phyloP scores from a whole-genome alignment of 164 flowering plant genomes.

The Magnolia sinica region DNA sequence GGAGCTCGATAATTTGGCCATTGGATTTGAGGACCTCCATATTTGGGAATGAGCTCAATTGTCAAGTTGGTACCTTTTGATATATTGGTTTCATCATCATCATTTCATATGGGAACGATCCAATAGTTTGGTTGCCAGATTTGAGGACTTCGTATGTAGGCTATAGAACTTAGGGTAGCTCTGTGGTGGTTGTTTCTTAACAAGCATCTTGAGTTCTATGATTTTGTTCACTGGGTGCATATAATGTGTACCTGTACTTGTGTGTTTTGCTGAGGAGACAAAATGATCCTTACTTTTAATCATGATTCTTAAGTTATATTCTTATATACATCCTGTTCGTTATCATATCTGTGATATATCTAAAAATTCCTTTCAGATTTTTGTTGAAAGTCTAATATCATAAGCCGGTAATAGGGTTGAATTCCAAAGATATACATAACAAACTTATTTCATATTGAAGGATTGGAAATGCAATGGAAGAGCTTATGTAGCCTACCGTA shows the following conservation, averaged over 20 bases:
- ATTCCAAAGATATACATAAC: not conserved
- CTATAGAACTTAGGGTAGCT: not conserved
- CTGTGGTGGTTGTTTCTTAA: not conserved
- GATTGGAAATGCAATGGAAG: conserved; percentile 96
- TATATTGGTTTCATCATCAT: too few species aligned
- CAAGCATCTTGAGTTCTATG: not conserved
- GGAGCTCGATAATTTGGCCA: too few species aligned
- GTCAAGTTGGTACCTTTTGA: too few species aligned
- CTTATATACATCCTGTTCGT: not conserved
- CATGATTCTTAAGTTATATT: not conserved
- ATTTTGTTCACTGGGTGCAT: not conserved
- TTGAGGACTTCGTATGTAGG: not conserved
- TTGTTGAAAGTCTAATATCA: too few species aligned
- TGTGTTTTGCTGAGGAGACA: not conserved
- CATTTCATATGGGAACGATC: not conserved
- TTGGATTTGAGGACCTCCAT: too few species aligned
- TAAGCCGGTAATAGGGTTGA: not conserved
- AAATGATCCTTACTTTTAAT: too few species aligned
- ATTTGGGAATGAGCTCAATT: too few species aligned
- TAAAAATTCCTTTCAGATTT: too few species aligned
- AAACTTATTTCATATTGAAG: conserved; percentile 39
- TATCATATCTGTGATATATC: not conserved
- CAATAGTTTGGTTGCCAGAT: not conserved
- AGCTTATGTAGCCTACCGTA: conserved; percentile 88
- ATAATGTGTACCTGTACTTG: not conserved